phyloP scores from a whole-genome alignment of 2,329 filamentous ascomycete genomes.

The Xylaria sp. region DNA sequence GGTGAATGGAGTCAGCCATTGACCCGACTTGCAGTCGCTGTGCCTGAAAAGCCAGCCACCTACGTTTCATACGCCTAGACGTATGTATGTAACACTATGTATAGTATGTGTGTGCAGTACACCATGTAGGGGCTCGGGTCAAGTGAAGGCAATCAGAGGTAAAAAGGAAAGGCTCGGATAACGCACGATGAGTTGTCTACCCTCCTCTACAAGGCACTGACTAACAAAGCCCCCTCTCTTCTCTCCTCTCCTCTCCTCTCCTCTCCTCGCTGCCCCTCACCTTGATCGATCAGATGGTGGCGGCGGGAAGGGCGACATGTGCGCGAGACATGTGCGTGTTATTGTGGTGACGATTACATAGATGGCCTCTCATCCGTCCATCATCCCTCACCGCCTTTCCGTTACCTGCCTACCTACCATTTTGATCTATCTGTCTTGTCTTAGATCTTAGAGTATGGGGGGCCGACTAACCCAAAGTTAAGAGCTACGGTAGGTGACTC shows the following conservation, averaged over 20 bases:
- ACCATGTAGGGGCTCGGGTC: slow-evolving; percentile 23
- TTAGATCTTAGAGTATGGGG: neutral
- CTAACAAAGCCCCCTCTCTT: slow-evolving; percentile 10
- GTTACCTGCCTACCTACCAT: slow-evolving; percentile 1
- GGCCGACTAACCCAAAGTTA: slow-evolving; percentile 7
- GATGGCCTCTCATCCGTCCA: slow-evolving; percentile 17
- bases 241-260: slow-evolving; percentile 27
- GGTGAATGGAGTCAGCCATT: slow-evolving; percentile 2
- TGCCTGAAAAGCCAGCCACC: slow-evolving; percentile 19
- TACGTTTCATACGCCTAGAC: slow-evolving; percentile 24
- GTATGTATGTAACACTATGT: slow-evolving; percentile 10
- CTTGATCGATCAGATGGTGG: slow-evolving; percentile 27
- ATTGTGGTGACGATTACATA: slow-evolving; percentile 28
- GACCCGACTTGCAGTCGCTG: neutral
- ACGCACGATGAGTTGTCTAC: slow-evolving; percentile 44
- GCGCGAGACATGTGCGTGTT: slow-evolving; percentile 17
- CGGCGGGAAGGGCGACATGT: slow-evolving; percentile 23
- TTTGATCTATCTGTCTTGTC: neutral
- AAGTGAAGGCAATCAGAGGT: slow-evolving; percentile 32
- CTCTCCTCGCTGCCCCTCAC: slow-evolving; percentile 24
- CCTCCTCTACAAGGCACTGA: slow-evolving; percentile 35
- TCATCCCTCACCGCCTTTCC: slow-evolving; percentile 35
- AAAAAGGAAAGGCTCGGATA: slow-evolving; percentile 33
- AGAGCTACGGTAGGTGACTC: neutral
- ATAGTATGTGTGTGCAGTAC: slow-evolving; percentile 19